A percentile compares a stretch with the other conserved stretches of the same genome.
phyloP scores from a whole-genome alignment of 192 early-diverging fungal species.

The Coemansia sp. region DNA sequence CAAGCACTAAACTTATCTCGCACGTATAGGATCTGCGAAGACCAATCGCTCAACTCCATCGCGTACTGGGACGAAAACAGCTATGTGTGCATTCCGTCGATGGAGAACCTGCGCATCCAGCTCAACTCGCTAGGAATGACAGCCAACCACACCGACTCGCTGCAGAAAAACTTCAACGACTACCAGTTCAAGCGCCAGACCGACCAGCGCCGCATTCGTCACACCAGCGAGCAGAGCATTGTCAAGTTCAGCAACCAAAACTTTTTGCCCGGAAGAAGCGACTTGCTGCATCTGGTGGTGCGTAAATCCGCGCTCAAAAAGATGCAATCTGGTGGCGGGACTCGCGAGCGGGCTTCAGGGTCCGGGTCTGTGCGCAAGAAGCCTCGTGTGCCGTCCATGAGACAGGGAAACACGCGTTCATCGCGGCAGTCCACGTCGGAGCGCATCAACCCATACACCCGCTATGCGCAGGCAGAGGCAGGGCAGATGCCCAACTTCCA shows the following conservation, averaged over 20 bases:
- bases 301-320: slow-evolving; percentile 52
- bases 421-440: slow-evolving; percentile 30
- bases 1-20: not conserved
- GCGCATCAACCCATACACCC: slow-evolving; percentile 38
- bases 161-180: slow-evolving; percentile 55
- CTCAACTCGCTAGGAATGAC: slow-evolving; percentile 52
- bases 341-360: slow-evolving; percentile 18
- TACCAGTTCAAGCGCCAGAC: slow-evolving; percentile 49
- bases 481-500: slow-evolving; percentile 17
- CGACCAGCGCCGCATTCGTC: slow-evolving; percentile 50
- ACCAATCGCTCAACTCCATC: slow-evolving; percentile 17
- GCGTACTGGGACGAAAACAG: slow-evolving; percentile 40
- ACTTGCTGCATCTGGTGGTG: slow-evolving; percentile 33
- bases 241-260: slow-evolving; percentile 45
- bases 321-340: slow-evolving; percentile 14
- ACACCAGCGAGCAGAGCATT: slow-evolving; percentile 37
- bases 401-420: slow-evolving; percentile 22
- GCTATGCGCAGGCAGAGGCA: slow-evolving; percentile 11
- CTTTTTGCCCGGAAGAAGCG: slow-evolving; percentile 39
- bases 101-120: slow-evolving; percentile 36
- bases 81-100: slow-evolving; percentile 40
- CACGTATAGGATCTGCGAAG: slow-evolving; percentile 30
- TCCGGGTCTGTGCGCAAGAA: slow-evolving; percentile 20
- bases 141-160: slow-evolving; percentile 46
- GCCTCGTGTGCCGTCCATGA: slow-evolving; percentile 19